These are phyloP conservation scores for Flaveria ramosissima DNA, from an alignment of 129 eudicot species.

Conservation along the genomic window DNA sequence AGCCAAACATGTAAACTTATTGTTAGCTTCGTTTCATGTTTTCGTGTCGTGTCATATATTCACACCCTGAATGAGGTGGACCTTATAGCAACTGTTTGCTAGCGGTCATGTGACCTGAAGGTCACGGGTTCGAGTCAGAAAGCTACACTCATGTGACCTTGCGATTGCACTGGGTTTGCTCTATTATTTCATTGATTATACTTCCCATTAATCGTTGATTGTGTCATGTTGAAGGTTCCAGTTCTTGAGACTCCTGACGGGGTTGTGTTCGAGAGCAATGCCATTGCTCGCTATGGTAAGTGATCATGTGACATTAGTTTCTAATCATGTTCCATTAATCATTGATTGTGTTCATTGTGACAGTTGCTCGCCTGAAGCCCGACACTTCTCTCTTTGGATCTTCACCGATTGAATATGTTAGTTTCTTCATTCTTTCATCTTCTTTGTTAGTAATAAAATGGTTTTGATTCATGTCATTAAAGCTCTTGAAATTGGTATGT, in stretches of 20 bases:
- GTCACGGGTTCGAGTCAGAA: too few species aligned
- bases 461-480: neutral
- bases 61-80: too few species aligned
- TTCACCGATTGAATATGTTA: constrained; percentile 72
- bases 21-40: too few species aligned
- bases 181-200: too few species aligned
- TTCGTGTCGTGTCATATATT: too few species aligned
- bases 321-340: neutral
- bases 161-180: too few species aligned
- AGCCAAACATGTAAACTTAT: too few species aligned
- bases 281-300: constrained; percentile 90
- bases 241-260: constrained; percentile 92
- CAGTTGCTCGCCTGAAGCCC: constrained; percentile 59
- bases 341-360: constrained; percentile 9
- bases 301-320: neutral
- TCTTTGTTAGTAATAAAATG: neutral
- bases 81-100: too few species aligned
- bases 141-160: too few species aligned
- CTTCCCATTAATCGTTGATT: too few species aligned
- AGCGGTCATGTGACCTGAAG: too few species aligned
- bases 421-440: neutral
- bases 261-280: constrained; percentile 82
- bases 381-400: constrained; percentile 69
- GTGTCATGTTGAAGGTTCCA: constrained; percentile 55
- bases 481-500: neutral